These are phyloP conservation scores for Diaporthe destruens DNA, from an alignment of 2,329 filamentous ascomycete genomes.

Conservation along the genomic window DNA sequence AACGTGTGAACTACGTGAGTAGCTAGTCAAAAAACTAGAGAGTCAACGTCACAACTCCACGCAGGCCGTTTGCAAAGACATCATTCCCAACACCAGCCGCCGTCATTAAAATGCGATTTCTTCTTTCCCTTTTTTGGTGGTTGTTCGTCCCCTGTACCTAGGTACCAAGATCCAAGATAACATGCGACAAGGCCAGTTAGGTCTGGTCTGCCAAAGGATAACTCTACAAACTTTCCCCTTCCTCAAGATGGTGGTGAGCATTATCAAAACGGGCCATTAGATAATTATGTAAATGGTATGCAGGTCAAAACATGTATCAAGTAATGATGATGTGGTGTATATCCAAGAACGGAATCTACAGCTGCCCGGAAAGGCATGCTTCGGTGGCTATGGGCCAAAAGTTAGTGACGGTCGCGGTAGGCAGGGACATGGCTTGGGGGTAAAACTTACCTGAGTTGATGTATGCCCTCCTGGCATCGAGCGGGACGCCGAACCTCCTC, in stretches of 20 bases:
- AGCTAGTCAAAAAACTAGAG: neutral
- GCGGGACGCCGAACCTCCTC: slow-evolving; percentile 85
- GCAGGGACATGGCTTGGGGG: neutral
- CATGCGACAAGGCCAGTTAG: neutral
- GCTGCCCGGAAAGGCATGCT: slow-evolving; percentile 80
- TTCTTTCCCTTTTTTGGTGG: slow-evolving; percentile 4
- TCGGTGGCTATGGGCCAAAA: slow-evolving; percentile 71
- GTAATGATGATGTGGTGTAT: slow-evolving; percentile 22
- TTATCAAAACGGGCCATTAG: slow-evolving; percentile 37
- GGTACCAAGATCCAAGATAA: slow-evolving; percentile 21
- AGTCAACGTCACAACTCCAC: slow-evolving; percentile 31
- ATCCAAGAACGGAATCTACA: slow-evolving; percentile 60
- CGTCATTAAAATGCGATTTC: slow-evolving; percentile 36
- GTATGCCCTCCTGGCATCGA: slow-evolving; percentile 91
- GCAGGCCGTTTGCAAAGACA: slow-evolving; percentile 25
- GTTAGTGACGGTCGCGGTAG: slow-evolving; percentile 47
- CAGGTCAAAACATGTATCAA: slow-evolving; percentile 19
- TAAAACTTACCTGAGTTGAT: slow-evolving; percentile 86
- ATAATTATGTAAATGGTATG: slow-evolving; percentile 37
- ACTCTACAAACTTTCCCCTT: slow-evolving; percentile 24
- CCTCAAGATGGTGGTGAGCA: slow-evolving; percentile 18
- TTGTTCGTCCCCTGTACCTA: slow-evolving; percentile 18
- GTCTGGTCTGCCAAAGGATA: slow-evolving; percentile 6
- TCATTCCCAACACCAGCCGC: slow-evolving; percentile 28
- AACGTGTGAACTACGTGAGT: slow-evolving; percentile 28